phyloP scores from a whole-genome alignment of 148 eudicot species.

The Rhododendron vialii region DNA sequence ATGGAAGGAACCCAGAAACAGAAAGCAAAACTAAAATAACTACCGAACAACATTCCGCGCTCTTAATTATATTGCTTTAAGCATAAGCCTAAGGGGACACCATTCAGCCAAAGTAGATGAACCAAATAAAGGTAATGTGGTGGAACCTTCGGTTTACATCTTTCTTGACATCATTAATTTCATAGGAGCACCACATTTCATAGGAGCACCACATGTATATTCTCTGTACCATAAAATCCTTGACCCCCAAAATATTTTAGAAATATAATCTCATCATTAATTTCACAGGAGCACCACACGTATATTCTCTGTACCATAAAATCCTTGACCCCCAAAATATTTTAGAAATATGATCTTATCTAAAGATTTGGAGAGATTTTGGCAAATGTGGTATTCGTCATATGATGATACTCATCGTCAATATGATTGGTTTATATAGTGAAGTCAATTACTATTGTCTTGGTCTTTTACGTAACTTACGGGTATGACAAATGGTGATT shows the following conservation, averaged over 20 bases:
- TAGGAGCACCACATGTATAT: background rate
- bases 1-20: too few relatives aligned
- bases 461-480: background rate
- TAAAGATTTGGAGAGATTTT: background rate
- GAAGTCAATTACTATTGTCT: background rate
- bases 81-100: conserved; percentile 14
- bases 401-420: background rate
- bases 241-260: background rate
- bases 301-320: background rate
- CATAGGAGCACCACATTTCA: too few relatives aligned
- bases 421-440: background rate
- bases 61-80: conserved; percentile 30
- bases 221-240: background rate
- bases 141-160: background rate
- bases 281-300: background rate
- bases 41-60: too few relatives aligned
- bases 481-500: background rate
- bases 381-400: background rate
- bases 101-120: background rate
- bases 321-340: background rate
- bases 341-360: background rate
- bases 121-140: background rate
- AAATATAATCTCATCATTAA: too few relatives aligned
- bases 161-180: background rate
- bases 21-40: too few relatives aligned